phyloP scores from a whole-genome alignment of 495 filamentous ascomycete genomes.

The Cudoniella acicularis region DNA sequence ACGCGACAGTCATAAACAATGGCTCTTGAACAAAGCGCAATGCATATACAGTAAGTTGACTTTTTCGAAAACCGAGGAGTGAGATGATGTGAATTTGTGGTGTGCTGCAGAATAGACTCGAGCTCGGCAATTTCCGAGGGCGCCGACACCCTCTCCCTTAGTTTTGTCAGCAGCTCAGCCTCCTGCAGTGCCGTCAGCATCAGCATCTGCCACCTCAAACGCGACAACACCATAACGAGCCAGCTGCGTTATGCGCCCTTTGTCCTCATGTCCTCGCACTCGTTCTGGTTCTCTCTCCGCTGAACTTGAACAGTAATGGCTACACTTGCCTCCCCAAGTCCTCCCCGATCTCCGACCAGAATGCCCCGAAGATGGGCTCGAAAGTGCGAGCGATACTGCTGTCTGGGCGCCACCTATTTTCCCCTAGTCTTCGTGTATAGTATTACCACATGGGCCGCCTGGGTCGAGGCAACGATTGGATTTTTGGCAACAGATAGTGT shows the following conservation, averaged over 20 bases:
- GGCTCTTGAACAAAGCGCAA: no score
- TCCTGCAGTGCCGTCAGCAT: no score
- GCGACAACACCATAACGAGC: neutral
- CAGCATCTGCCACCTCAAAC: no score
- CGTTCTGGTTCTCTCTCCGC: neutral
- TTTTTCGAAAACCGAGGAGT: no score
- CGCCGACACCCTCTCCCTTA: neutral
- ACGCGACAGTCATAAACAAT: no score
- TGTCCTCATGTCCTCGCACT: neutral
- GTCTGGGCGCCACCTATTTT: constrained; percentile 74
- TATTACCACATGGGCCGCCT: constrained; percentile 85
- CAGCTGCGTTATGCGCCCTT: neutral
- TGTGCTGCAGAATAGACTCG: neutral
- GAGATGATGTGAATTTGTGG: neutral
- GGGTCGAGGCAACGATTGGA: constrained; percentile 77
- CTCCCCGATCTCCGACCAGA: constrained; percentile 19
- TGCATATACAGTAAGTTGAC: no score
- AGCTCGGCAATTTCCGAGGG: neutral
- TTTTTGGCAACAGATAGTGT: constrained; percentile 48
- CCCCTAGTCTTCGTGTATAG: constrained; percentile 87
- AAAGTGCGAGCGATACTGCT: constrained; percentile 80
- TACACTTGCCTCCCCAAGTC: constrained; percentile 19
- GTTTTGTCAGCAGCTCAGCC: neutral
- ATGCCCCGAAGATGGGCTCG: constrained; percentile 58
- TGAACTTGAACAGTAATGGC: constrained; percentile 14